Conservation (phyloP, 352 stramenopile species). For the Phytopythium oedochilum region DNA sequence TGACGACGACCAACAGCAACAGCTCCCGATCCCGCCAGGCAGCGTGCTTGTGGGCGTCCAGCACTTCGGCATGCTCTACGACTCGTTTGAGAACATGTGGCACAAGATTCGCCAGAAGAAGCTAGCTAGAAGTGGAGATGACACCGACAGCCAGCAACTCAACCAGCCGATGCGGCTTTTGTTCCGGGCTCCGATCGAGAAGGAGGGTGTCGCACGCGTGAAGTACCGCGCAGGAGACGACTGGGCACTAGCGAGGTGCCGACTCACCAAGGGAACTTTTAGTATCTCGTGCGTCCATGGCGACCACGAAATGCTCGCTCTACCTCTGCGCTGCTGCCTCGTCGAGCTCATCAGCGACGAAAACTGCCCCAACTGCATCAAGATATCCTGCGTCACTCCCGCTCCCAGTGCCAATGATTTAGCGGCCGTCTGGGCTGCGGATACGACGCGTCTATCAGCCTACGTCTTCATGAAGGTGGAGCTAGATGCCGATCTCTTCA, state of each 20-base stretch:
- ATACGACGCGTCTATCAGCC: background rate
- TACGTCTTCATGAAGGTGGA: constrained; percentile 37
- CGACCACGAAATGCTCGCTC: constrained; percentile 11
- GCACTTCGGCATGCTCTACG: constrained; percentile 56
- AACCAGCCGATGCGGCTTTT: constrained; percentile 43
- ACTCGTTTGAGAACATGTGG: constrained; percentile 71
- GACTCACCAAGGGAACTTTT: constrained; percentile 34
- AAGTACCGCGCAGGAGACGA: constrained; percentile 31
- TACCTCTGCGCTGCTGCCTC: constrained; percentile 40
- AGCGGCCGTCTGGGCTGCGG: background rate
- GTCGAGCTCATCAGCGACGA: constrained; percentile 43
- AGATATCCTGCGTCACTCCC: constrained; percentile 10
- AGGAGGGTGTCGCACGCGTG: constrained; percentile 23
- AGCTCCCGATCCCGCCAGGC: constrained; percentile 31
- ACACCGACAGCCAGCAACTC: constrained; percentile 11
- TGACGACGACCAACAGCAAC: background rate
- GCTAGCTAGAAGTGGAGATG: background rate
- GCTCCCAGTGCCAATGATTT: background rate
- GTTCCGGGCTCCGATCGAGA: constrained; percentile 44
- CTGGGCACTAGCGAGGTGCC: constrained; percentile 30
- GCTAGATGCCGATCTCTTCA: constrained; percentile 37
- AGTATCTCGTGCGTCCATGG: constrained; percentile 11
- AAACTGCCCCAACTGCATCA: constrained; percentile 42
- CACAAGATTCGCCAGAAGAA: constrained; percentile 58
- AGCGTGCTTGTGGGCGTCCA: constrained; percentile 53